These are phyloP conservation scores for Tuber melanosporum DNA, from an alignment of 495 filamentous ascomycete species.

Conservation along the genomic window DNA sequence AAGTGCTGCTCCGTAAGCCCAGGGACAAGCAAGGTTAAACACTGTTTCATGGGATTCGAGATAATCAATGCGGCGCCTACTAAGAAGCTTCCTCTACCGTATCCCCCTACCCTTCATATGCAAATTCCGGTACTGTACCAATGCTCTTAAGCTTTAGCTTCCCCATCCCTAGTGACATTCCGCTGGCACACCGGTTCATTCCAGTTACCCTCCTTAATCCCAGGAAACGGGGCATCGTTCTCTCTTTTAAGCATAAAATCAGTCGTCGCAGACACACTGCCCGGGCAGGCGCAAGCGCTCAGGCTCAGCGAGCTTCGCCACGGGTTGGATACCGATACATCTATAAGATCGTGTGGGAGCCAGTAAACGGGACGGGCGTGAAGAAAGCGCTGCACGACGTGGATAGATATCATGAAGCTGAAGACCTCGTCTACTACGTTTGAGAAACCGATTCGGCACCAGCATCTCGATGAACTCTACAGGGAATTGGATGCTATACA, in stretches of 20 bases:
- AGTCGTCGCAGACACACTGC: background rate
- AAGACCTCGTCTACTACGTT: slow-evolving; percentile 14
- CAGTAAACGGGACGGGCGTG: background rate
- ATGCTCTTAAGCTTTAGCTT: background rate
- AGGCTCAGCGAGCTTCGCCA: background rate
- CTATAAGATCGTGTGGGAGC: background rate
- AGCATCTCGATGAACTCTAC: slow-evolving; percentile 21
- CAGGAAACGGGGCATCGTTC: background rate
- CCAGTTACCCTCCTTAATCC: background rate
- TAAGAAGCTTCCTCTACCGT: background rate
- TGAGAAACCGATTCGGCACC: slow-evolving; percentile 13
- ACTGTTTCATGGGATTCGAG: background rate
- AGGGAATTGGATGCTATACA: slow-evolving; percentile 27
- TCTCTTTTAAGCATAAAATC: background rate
- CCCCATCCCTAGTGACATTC: background rate
- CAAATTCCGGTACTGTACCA: background rate
- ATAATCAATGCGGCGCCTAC: slow-evolving; percentile 1
- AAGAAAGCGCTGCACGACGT: background rate
- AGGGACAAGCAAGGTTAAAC: background rate
- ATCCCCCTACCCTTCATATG: background rate
- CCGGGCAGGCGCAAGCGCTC: background rate
- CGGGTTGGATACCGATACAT: background rate
- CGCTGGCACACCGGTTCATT: background rate
- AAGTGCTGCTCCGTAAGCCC: background rate
- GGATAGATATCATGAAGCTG: slow-evolving; percentile 20